Conservation (phyloP, 2,329 filamentous ascomycete genomes). For the Xylariaceae sp. region DNA sequence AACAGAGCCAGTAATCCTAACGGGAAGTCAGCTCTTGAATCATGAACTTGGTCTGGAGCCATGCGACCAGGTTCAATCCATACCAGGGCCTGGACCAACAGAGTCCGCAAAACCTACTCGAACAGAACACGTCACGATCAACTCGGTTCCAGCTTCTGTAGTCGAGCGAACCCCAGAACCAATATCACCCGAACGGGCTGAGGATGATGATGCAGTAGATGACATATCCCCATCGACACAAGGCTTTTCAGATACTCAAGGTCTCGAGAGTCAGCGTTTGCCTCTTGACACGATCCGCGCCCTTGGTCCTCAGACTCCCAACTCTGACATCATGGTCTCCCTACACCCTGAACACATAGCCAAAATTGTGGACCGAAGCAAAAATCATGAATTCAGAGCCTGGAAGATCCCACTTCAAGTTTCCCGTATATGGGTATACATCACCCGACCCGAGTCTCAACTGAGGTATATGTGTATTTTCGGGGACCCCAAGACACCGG, state of each 20-base stretch:
- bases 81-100: neutral
- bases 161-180: slow-evolving; percentile 23
- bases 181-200: slow-evolving; percentile 15
- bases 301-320: slow-evolving; percentile 50
- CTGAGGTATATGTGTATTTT: slow-evolving; percentile 67
- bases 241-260: slow-evolving; percentile 37
- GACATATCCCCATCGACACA: slow-evolving; percentile 15
- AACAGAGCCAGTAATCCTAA: slow-evolving; percentile 26
- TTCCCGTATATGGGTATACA: slow-evolving; percentile 68
- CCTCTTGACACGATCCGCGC: slow-evolving; percentile 39
- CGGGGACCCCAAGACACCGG: slow-evolving; percentile 53
- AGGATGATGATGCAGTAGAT: slow-evolving; percentile 17
- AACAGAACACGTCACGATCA: neutral
- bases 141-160: slow-evolving; percentile 9
- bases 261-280: slow-evolving; percentile 44
- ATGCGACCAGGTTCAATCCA: neutral
- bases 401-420: slow-evolving; percentile 63
- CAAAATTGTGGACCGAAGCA: slow-evolving; percentile 56
- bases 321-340: slow-evolving; percentile 52
- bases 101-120: neutral
- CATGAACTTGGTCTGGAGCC: slow-evolving; percentile 9
- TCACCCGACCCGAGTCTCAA: slow-evolving; percentile 52
- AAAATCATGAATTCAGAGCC: slow-evolving; percentile 61
- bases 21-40: slow-evolving; percentile 16
- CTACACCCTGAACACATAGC: slow-evolving; percentile 65